Base-by-base conservation (phyloP, 345 rosid species). In the Citrus reticulata region DNA sequence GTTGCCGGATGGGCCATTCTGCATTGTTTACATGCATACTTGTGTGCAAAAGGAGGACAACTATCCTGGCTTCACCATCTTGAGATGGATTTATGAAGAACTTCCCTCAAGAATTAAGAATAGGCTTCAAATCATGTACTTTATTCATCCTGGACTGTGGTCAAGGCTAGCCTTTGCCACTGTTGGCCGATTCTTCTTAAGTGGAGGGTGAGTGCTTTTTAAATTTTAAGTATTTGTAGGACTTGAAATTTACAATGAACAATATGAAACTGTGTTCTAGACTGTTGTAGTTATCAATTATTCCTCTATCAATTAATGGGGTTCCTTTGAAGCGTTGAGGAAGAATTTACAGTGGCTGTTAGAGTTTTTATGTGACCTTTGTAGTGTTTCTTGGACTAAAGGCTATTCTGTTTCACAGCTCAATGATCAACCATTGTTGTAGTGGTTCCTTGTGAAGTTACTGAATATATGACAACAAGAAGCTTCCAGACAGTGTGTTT, bases 31-130 rank as follows among this genome's bases (percentile, higher is more conserved):
- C 83, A 86, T 93, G 89, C 99, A 93, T 66, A 91, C 88, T 69
- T 89, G 89, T 5, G 98, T 91, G 76, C 98, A 93, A 72, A 95
- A 89, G 78, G 97, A 92, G 61, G 98, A 95, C 0, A 95, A 93
- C 71, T 91, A 86, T 14, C 99, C 97, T 2, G 99, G 98, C 16
- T 35, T 92, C 17, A 90, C 93, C 58, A 90, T 93, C 78, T 85
- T 95, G 87, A 89, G 99, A 86, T 93, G 96, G 97, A 95, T 95
- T 72, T 95, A 95, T 60, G 98, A 93, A 86, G 96, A 92, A 51
- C 94, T 93, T 81, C 93, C 98, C 29, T 70, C 86, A 0, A 87
- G 78, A n/a, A 75, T 81, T 82, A 95, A 95, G 88, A 90, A 90
- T 42, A 92, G 98, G 82, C 94, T 95, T 79, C 97, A 88, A 80